phyloP scores from a whole-genome alignment of 2,329 filamentous ascomycete species.

The Endocalyx cinctus region DNA sequence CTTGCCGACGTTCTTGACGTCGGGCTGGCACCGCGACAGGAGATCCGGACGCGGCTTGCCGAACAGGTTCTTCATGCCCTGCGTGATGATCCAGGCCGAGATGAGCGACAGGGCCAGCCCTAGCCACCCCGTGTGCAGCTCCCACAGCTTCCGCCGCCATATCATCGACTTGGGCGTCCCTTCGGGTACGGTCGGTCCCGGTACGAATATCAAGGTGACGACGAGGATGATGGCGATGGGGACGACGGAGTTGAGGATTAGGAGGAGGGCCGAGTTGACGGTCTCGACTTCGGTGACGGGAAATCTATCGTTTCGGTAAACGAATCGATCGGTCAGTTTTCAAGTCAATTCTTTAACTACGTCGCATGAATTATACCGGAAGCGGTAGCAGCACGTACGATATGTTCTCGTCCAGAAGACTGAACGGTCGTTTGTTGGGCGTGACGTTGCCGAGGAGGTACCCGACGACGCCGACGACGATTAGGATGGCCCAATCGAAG shows the following conservation, averaged over 20 bases:
- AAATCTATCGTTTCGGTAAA: constrained; percentile 57
- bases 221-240: constrained; percentile 66
- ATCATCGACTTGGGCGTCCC: constrained; percentile 60
- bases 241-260: constrained; percentile 57
- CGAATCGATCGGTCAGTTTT: too few relatives aligned
- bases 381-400: too few relatives aligned
- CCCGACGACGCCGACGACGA: constrained; percentile 55
- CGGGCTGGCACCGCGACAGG: constrained; percentile 72
- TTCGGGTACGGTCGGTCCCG: constrained; percentile 62
- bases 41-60: constrained; percentile 76
- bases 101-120: constrained; percentile 71
- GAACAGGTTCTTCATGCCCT: constrained; percentile 76
- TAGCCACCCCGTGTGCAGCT: constrained; percentile 80
- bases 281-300: constrained; percentile 68
- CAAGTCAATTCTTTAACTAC: constrained; percentile 1
- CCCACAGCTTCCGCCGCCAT: constrained; percentile 84
- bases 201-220: constrained; percentile 66
- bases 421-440: constrained; percentile 68
- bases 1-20: constrained; percentile 56
- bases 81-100: constrained; percentile 73
- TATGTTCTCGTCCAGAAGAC: constrained; percentile 69
- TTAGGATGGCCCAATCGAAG: constrained; percentile 68
- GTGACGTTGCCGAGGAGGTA: constrained; percentile 53
- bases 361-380: too few relatives aligned
- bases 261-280: constrained; percentile 61